These are phyloP conservation scores for Cardamine chenopodiifolia DNA, from an alignment of 345 rosid species.

Conservation along the genomic window DNA sequence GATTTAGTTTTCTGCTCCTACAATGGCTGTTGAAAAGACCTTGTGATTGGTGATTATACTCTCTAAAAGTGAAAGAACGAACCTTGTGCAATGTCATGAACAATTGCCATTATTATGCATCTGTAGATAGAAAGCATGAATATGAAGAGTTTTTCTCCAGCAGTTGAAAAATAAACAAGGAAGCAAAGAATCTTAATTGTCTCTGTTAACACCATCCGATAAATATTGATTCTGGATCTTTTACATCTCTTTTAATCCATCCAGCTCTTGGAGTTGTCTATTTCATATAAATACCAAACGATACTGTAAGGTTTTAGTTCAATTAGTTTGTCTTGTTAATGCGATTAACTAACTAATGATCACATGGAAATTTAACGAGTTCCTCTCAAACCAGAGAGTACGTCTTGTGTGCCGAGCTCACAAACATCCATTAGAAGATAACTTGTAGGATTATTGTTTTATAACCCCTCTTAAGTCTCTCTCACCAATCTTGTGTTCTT, in stretches of 20 bases:
- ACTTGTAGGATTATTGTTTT: no score
- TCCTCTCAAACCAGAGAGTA: no score
- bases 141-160: no score
- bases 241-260: constrained; percentile 75
- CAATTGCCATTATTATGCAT: constrained; percentile 93
- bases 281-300: background rate
- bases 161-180: background rate
- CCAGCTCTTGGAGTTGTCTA: constrained; percentile 95
- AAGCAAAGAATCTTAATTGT: constrained; percentile 56
- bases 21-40: constrained; percentile 73
- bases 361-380: no score
- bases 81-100: constrained; percentile 98
- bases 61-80: background rate
- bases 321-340: no score
- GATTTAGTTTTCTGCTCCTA: constrained; percentile 60
- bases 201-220: constrained; percentile 88
- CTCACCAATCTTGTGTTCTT: no score
- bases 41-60: background rate
- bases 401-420: no score
- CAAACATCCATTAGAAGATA: no score
- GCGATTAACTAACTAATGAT: no score
- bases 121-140: constrained; percentile 50
- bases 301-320: no score
- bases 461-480: no score
- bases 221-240: constrained; percentile 90